Conservation (phyloP, 495 filamentous ascomycete genomes). For the Talaromyces thailandensis region DNA sequence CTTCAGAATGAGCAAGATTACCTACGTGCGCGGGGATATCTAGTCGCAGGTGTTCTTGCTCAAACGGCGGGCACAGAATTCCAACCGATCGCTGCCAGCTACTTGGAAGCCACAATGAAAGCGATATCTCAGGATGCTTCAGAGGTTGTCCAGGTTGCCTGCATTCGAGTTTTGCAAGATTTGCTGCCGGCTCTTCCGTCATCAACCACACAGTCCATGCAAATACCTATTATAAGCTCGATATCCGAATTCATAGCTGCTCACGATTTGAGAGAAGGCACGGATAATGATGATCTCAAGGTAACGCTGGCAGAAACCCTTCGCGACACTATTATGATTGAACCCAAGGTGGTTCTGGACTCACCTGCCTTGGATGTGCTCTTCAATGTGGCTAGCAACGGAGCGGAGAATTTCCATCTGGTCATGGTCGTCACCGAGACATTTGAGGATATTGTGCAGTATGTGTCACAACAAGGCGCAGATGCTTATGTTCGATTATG, state of each 20-base stretch:
- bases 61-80: constrained; percentile 47
- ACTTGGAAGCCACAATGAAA: constrained; percentile 68
- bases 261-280: constrained; percentile 72
- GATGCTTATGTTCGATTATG: constrained; percentile 74
- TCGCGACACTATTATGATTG: constrained; percentile 69
- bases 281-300: constrained; percentile 82
- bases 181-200: constrained; percentile 54
- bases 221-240: constrained; percentile 62
- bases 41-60: constrained; percentile 67
- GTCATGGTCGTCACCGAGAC: constrained; percentile 76
- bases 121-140: constrained; percentile 65
- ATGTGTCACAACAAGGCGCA: constrained; percentile 51
- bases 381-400: constrained; percentile 80
- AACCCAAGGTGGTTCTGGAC: constrained; percentile 61
- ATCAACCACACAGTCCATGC: constrained; percentile 48
- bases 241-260: constrained; percentile 67
- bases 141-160: constrained; percentile 85
- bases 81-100: constrained; percentile 42
- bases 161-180: constrained; percentile 80
- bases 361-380: constrained; percentile 71
- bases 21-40: constrained; percentile 74
- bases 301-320: constrained; percentile 86
- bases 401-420: constrained; percentile 79
- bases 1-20: constrained; percentile 60
- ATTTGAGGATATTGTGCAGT: constrained; percentile 75